These are phyloP conservation scores for Suillus occidentalis DNA, from an alignment of 768 basidiomycete species.

Conservation along the genomic window DNA sequence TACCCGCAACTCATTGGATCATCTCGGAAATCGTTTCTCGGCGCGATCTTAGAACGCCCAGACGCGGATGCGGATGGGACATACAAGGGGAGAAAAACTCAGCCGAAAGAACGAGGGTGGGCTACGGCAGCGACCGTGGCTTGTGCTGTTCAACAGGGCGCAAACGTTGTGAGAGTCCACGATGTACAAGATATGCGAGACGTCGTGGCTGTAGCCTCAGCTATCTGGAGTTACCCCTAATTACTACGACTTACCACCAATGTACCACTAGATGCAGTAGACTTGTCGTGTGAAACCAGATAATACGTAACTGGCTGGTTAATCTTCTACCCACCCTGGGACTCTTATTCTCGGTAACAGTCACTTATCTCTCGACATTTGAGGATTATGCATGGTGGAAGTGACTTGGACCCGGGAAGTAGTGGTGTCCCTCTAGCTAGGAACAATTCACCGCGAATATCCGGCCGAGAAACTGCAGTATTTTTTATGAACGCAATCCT, in stretches of 20 bases:
- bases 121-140: slow-evolving; percentile 80
- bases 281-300: not conserved
- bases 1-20: slow-evolving; percentile 73
- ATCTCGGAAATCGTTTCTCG: slow-evolving; percentile 86
- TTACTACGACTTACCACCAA: not conserved
- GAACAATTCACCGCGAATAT: not conserved
- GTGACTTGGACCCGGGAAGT: not conserved
- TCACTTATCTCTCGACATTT: not conserved
- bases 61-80: slow-evolving; percentile 39
- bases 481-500: not conserved
- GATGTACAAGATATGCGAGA: slow-evolving; percentile 74
- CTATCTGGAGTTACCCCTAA: slow-evolving; percentile 43
- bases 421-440: not conserved
- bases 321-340: not conserved
- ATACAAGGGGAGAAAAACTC: slow-evolving; percentile 51
- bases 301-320: not conserved
- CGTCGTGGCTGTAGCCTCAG: slow-evolving; percentile 64
- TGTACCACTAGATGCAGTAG: not conserved
- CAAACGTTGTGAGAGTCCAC: slow-evolving; percentile 78
- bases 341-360: not conserved
- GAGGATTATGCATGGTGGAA: not conserved
- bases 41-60: slow-evolving; percentile 53
- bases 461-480: not conserved
- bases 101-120: slow-evolving; percentile 66
- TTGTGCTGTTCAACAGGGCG: slow-evolving; percentile 73